A percentile compares a stretch with the other conserved stretches of the same genome.
These are phyloP conservation scores for Vaccinium corymbosum DNA, from an alignment of 148 eudicot species.

Conservation along the genomic window DNA sequence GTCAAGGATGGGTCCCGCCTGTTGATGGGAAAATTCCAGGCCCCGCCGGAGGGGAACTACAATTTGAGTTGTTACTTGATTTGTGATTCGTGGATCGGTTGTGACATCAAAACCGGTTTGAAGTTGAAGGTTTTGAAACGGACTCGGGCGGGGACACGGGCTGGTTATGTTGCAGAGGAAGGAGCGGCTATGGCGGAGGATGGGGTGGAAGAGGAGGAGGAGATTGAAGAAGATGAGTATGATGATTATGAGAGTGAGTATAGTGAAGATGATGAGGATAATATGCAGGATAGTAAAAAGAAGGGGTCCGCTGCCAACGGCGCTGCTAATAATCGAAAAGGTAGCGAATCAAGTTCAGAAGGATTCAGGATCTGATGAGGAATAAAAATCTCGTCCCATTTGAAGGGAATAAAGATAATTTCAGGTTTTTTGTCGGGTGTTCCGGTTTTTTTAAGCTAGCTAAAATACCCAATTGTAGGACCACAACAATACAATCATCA, in stretches of 20 bases:
- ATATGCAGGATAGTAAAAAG: slow-evolving; percentile 34
- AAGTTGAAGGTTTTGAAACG: slow-evolving; percentile 68
- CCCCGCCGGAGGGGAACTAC: slow-evolving; percentile 70
- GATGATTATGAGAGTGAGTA: slow-evolving; percentile 90
- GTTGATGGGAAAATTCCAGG: slow-evolving; percentile 75
- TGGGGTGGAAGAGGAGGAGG: slow-evolving; percentile 62
- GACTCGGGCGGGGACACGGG: slow-evolving; percentile 74
- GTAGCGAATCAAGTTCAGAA: slow-evolving; percentile 41
- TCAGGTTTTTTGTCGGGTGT: neutral
- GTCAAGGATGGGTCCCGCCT: slow-evolving; percentile 68
- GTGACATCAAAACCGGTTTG: slow-evolving; percentile 51
- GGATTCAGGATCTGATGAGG: slow-evolving; percentile 54
- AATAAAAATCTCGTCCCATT: slow-evolving; percentile 21
- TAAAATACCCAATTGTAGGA: neutral
- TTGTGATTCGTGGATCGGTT: slow-evolving; percentile 88
- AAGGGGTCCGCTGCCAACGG: slow-evolving; percentile 43
- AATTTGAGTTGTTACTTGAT: slow-evolving; percentile 52
- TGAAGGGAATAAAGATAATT: neutral
- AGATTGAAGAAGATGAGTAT: slow-evolving; percentile 67
- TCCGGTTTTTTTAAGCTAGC: neutral
- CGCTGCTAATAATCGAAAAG: slow-evolving; percentile 23
- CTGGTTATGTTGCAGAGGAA: slow-evolving; percentile 46
- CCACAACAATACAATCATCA: neutral
- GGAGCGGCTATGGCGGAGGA: slow-evolving; percentile 53
- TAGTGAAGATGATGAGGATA: slow-evolving; percentile 83